Evolutionary conservation across 2,329 filamentous ascomycete genomes (phyloP), one percentile per base, ranked within the genome.

Genomic region (Fusarium citri): DNA sequence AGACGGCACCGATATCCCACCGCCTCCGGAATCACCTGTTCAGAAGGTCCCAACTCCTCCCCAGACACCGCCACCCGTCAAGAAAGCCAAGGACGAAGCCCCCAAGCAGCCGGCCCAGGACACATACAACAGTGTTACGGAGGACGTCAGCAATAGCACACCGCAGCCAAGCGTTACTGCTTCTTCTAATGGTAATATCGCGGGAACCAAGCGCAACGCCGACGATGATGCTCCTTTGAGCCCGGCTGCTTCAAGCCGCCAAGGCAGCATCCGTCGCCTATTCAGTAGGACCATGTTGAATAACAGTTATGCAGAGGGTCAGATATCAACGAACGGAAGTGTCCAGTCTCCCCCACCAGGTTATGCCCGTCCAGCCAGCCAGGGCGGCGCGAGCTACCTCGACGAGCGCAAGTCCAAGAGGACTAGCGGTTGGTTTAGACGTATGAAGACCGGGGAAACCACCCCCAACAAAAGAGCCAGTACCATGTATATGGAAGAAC

Each of bases 1-100:
- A 45, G 87, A 89, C 42, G 87, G 87, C 56, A 89, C 87, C 76
- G 76, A 87, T 74, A 89, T 89, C 69, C 87, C 87, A 45, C 85
- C 87, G 30, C 87, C 87, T 25, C 81, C 81, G 48, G 86, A 86
- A 20, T 89, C 87, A 49, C 87, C 87, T 48, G 78, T 84, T 55
- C 78, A 82, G 71, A 84, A 86, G 76, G 80, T 82, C 42, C 81
- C 81, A 46, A 81, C 82, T 58, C 83, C 82, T 65, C 82, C 84
- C 18, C 76, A 76, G 63, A 79, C 79, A 47, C 78, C 77, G 50
- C 76, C 76, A 8, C 61, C 68, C 25, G 71, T 53, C 63, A 76
- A 76, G 53, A 72, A 74, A 53, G 66, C 69, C 51, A 66, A 62
- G 55, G 72, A 72, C 59, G 68, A 57, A 16, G 23, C 30, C 47